Evolutionary conservation across 2,329 filamentous ascomycete genomes (phyloP).

Genomic region (Colletotrichum zoysiae): DNA sequence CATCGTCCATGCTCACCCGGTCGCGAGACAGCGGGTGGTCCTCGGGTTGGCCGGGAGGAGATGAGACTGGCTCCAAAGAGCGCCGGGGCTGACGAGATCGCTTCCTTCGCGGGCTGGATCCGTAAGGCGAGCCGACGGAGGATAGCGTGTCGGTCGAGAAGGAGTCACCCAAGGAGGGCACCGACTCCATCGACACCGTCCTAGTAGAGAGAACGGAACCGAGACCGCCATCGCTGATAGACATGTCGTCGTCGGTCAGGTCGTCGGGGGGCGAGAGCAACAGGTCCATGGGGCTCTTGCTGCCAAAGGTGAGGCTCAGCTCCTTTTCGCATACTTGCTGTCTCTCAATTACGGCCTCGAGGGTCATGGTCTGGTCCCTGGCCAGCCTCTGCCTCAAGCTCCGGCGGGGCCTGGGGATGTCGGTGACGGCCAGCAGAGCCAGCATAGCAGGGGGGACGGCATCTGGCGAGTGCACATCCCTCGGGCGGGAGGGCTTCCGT

Average conservation of each 20-base stretch:
- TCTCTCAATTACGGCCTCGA: slow-evolving; percentile 67
- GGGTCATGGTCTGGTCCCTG: slow-evolving; percentile 57
- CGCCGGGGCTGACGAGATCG: slow-evolving; percentile 57
- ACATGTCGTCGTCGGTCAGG: slow-evolving; percentile 59
- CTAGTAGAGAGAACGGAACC: slow-evolving; percentile 66
- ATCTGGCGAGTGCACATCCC: slow-evolving; percentile 64
- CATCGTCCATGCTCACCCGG: slow-evolving; percentile 62
- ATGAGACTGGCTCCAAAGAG: slow-evolving; percentile 67
- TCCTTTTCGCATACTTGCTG: slow-evolving; percentile 70
- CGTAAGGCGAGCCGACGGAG: slow-evolving; percentile 63
- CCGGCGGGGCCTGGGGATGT: slow-evolving; percentile 65
- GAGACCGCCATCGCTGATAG: slow-evolving; percentile 64
- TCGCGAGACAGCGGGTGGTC: slow-evolving; percentile 67
- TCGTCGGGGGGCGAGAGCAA: slow-evolving; percentile 73
- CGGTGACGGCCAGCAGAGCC: slow-evolving; percentile 71
- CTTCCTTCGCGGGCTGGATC: slow-evolving; percentile 51
- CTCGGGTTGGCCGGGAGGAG: slow-evolving; percentile 64
- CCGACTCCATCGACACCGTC: slow-evolving; percentile 70
- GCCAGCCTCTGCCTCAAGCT: slow-evolving; percentile 47
- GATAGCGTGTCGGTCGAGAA: slow-evolving; percentile 63
- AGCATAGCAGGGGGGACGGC: slow-evolving; percentile 70
- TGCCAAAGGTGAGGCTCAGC: slow-evolving; percentile 65
- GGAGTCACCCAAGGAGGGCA: slow-evolving; percentile 70
- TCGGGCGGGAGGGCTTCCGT: slow-evolving; percentile 51
- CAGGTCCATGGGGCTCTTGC: slow-evolving; percentile 68